Conservation (phyloP, 331 rosid genomes). For the Quercus tomentella region DNA sequence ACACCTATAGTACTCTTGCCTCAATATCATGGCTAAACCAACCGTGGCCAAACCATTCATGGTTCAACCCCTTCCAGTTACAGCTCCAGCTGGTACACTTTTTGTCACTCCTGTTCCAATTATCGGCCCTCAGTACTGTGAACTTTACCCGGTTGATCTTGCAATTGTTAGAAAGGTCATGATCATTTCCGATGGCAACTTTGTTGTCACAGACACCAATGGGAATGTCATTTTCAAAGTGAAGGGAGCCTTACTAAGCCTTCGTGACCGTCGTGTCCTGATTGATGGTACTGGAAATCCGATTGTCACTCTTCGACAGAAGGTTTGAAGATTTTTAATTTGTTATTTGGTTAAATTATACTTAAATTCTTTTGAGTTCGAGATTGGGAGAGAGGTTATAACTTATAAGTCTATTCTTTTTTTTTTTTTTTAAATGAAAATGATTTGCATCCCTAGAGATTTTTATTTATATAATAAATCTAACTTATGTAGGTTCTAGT, state of each 20-base stretch:
- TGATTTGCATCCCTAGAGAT: no score
- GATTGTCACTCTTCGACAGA: conserved; percentile 26
- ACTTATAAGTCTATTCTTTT: no score
- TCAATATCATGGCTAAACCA: conserved; percentile 7
- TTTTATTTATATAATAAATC: no score
- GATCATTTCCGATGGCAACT: conserved; percentile 27
- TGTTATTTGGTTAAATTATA: no score
- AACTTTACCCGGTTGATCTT: conserved; percentile 31
- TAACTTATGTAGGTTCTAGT: no score
- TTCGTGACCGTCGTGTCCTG: conserved; percentile 31
- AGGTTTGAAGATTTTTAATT: conserved; percentile 18
- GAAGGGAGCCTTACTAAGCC: conserved; percentile 11
- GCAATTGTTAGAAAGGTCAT: conserved; percentile 33
- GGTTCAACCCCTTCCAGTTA: not conserved
- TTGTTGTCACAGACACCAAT: conserved; percentile 34
- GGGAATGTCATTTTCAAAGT: conserved; percentile 38
- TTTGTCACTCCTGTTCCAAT: not conserved
- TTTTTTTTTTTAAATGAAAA: no score
- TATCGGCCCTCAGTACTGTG: conserved; percentile 37
- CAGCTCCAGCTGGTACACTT: not conserved
- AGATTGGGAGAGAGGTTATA: no score
- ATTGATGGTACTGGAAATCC: conserved; percentile 38
- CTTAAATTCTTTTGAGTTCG: no score
- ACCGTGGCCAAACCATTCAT: no score
- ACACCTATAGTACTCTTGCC: not conserved